These are phyloP conservation scores for Pseudogymnoascus sp. DNA, from an alignment of 2,329 filamentous ascomycete genomes.

Conservation along the genomic window DNA sequence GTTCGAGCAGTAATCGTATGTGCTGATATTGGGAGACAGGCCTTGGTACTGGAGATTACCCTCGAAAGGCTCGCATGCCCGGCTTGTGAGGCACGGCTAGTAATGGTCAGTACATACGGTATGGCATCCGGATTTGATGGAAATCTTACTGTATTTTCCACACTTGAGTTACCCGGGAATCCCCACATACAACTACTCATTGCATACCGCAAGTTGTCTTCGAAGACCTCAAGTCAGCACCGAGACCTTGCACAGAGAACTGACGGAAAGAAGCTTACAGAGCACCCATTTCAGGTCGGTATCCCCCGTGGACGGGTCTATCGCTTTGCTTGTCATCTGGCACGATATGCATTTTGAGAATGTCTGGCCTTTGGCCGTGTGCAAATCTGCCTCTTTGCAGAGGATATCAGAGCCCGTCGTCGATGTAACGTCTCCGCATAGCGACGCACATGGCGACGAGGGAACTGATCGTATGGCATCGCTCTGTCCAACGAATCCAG, in stretches of 20 bases:
- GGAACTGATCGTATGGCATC: conserved; percentile 1
- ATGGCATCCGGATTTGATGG: background rate
- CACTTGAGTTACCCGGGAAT: conserved; percentile 35
- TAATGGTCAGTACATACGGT: background rate
- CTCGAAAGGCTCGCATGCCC: conserved; percentile 44
- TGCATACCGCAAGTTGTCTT: conserved; percentile 53
- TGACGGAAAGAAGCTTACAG: conserved; percentile 37
- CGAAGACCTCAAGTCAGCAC: background rate
- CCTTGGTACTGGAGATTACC: conserved; percentile 43
- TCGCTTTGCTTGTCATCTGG: conserved; percentile 43
- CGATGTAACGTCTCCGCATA: conserved; percentile 11
- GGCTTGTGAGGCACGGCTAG: conserved; percentile 31
- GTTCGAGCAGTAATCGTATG: conserved; percentile 47
- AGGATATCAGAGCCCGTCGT: conserved; percentile 12
- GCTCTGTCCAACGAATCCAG: background rate
- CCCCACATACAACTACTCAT: conserved; percentile 50
- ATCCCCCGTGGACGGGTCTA: conserved; percentile 31
- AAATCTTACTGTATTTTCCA: conserved; percentile 43
- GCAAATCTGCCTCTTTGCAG: conserved; percentile 8
- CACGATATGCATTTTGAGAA: conserved; percentile 41
- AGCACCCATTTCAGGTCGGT: conserved; percentile 48
- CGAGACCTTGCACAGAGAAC: background rate
- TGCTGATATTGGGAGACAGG: conserved; percentile 36
- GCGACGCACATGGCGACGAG: conserved; percentile 10
- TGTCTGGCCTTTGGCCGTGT: conserved; percentile 16